Base-by-base conservation (phyloP, 441 rosid genomes). In the Flueggea neowawraea region DNA sequence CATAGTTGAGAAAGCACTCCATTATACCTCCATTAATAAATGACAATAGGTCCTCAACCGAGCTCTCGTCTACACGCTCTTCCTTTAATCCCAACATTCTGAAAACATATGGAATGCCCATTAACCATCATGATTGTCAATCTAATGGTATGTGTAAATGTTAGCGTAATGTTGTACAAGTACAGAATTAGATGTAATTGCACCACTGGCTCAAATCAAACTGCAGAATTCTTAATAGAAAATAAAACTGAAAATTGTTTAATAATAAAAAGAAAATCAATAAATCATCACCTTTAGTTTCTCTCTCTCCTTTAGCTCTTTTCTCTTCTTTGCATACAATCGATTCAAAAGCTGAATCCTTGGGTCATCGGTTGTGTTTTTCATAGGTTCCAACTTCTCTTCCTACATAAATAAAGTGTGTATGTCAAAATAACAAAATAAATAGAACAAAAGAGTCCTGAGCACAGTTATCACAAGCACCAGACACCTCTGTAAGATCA, bases 31-130 rank as follows among this genome's bases (percentile, higher is more conserved):
- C 89, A 73, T 91, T 91, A 51, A 91, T 91, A 77, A 79, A 91
- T 36, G 96, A 86, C 69, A 87, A 75, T 41, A 91, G 95, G 50
- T 91, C 98, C 75, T 91, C 98, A 70, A 89, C 96, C 47, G 98
- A 91, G 49, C 95, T 93, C 55, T 87, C 98, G 65, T 91, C 96
- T 2, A 78, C 88, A 64, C 6, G 79, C 49, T 84, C 95, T 77
- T 84, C 89, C 68, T n/a, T 84, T 89, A 71, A 80, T 83, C 82
- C 84, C 95, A 31, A 74, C 71, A 64, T 69, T 77, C 97, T 91
- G 78, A 45, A 69, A 36, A 11, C 0, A 58, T 15, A 16, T 15
- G 16, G 10, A 10, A 39, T 3, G 8, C 8, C 50, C 12, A 45
- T 45, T 9, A 2, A 45, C 14, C 6, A 45, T 45, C 50, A 45